These are phyloP conservation scores for Paradendryphiella salina DNA, from an alignment of 2,329 filamentous ascomycete species.

Conservation along the genomic window DNA sequence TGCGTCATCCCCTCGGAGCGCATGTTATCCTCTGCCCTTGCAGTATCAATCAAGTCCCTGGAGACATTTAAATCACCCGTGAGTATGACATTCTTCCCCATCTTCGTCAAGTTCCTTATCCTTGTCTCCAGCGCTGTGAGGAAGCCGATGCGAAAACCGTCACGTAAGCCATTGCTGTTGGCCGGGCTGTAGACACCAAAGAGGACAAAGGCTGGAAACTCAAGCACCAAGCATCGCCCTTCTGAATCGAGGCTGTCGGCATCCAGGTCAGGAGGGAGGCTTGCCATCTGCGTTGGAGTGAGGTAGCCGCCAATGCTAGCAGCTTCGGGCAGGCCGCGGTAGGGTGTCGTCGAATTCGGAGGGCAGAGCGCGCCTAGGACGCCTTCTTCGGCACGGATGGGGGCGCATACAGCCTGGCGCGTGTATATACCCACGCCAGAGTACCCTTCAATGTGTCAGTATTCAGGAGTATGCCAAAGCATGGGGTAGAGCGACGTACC, in stretches of 20 bases:
- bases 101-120: conserved; percentile 76
- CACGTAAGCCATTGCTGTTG: conserved; percentile 79
- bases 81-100: conserved; percentile 83
- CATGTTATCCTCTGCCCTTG: conserved; percentile 71
- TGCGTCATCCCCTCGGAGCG: conserved; percentile 69
- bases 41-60: conserved; percentile 71
- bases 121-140: conserved; percentile 78
- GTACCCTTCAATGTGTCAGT: conserved; percentile 65
- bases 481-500: conserved; percentile 54
- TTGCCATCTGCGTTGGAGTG: conserved; percentile 65
- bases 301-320: conserved; percentile 91
- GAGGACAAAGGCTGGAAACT: conserved; percentile 93
- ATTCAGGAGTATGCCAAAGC: conserved; percentile 6
- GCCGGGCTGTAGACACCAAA: conserved; percentile 92
- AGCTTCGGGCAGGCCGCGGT: conserved; percentile 71
- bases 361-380: conserved; percentile 77
- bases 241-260: conserved; percentile 80
- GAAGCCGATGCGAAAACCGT: conserved; percentile 81
- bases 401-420: conserved; percentile 79
- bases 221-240: conserved; percentile 85
- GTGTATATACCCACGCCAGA: conserved; percentile 96
- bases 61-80: conserved; percentile 88
- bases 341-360: conserved; percentile 70
- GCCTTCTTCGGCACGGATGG: conserved; percentile 92
- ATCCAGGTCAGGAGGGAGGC: conserved; percentile 58